Percentiles rank a stretch among this genome's conserved stretches.
Evolutionary conservation across 371 early-diverging fungal species (phyloP).

Genomic region (Edhazardia aedis): DNA sequence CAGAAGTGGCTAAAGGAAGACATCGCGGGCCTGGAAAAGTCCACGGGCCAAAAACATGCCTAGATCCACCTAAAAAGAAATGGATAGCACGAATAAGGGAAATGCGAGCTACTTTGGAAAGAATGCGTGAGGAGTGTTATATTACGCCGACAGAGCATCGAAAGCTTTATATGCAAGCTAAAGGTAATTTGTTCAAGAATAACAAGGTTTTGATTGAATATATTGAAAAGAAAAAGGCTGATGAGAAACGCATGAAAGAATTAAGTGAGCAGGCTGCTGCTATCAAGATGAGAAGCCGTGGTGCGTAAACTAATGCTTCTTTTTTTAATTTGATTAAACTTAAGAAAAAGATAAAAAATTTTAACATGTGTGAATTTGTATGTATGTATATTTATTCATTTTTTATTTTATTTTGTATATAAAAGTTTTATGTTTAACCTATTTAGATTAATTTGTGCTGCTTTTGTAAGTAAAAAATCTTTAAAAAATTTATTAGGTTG

Average conservation of each 20-base stretch:
- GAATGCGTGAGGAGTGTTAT: constrained; percentile 84
- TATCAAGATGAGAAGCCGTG: background rate
- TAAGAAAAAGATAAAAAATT: too few species aligned
- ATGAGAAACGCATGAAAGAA: constrained; percentile 74
- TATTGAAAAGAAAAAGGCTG: constrained; percentile 97
- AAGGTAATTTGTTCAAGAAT: constrained; percentile 99
- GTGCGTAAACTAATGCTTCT: too few species aligned
- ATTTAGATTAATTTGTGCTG: too few species aligned
- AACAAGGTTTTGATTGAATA: constrained; percentile 94
- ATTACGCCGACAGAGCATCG: constrained; percentile 80
- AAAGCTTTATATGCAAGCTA: constrained; percentile 79
- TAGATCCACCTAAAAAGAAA: constrained; percentile 75
- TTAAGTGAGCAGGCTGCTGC: constrained; percentile 37
- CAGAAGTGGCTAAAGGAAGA: constrained; percentile 89
- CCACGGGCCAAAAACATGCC: constrained; percentile 90
- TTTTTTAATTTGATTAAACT: too few species aligned
- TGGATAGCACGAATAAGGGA: constrained; percentile 99
- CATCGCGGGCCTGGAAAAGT: constrained; percentile 92
- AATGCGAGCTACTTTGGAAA: constrained; percentile 76
- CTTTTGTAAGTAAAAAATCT: too few species aligned
- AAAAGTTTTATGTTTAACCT: too few species aligned
- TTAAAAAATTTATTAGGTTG: too few species aligned
- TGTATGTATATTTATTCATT: too few species aligned
- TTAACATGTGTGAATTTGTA: too few species aligned
- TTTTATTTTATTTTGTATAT: too few species aligned